Percentiles rank a stretch among this genome's conserved stretches.
phyloP scores from a whole-genome alignment of 1,284 basidiomycete species.

The Tilletia indica region DNA sequence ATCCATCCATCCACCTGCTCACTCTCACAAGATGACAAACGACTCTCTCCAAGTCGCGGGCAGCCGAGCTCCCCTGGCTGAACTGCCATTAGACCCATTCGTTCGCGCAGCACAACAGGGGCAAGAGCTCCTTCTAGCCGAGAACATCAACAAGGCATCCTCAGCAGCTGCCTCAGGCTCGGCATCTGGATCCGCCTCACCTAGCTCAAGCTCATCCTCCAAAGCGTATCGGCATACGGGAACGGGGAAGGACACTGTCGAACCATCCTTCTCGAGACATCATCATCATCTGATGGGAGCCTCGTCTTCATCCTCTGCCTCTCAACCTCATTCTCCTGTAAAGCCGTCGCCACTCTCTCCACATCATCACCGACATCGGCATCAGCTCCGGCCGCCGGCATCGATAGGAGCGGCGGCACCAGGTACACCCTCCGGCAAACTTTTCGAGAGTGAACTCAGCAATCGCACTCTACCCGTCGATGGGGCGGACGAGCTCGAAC shows the following conservation, averaged over 20 bases:
- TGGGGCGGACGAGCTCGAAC: constrained; percentile 7
- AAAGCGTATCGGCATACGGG: no score
- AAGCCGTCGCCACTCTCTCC: constrained; percentile 14
- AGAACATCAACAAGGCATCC: background rate
- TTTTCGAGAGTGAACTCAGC: constrained; percentile 6
- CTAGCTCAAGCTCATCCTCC: background rate
- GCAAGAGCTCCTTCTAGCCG: background rate
- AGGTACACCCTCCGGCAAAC: background rate
- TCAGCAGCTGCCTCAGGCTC: background rate
- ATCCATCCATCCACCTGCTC: no score
- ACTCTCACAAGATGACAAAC: no score
- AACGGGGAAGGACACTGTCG: no score
- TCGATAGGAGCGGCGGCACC: background rate
- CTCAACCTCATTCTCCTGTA: constrained; percentile 2
- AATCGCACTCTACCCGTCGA: background rate
- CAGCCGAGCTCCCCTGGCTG: background rate
- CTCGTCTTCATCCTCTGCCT: background rate
- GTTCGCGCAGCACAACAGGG: constrained; percentile 10
- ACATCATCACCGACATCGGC: background rate
- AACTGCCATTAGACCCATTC: constrained; percentile 8
- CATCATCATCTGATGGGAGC: no score
- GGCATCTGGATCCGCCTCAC: background rate
- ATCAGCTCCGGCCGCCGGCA: background rate
- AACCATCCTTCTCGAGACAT: no score
- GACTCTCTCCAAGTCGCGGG: no score